A percentile compares a stretch with the other conserved stretches of the same genome.
Evolutionary conservation across 768 basidiomycete genomes (phyloP).

Genomic region (Mrakia gelida): DNA sequence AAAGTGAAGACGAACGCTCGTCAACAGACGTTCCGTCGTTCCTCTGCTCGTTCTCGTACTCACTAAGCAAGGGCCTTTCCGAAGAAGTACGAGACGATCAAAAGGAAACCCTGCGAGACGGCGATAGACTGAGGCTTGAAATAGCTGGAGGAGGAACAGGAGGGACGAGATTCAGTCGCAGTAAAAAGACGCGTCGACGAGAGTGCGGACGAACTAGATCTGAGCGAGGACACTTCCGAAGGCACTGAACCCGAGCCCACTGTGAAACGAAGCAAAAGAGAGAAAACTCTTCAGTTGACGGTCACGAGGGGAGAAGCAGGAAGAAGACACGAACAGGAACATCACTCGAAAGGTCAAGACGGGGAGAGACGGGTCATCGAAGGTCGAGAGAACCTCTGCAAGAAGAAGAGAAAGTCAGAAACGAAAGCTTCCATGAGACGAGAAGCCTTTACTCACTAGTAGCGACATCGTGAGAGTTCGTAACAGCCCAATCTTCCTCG

Average conservation of each 20-base stretch:
- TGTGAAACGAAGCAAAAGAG: no score
- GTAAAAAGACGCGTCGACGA: no score
- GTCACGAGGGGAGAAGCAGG: no score
- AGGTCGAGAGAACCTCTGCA: conserved; percentile 43
- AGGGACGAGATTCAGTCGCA: no score
- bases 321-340: conserved; percentile 32
- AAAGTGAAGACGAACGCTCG: not conserved
- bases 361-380: conserved; percentile 37
- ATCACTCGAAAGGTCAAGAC: conserved; percentile 41
- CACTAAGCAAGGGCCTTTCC: conserved; percentile 25
- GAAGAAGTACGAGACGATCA: conserved; percentile 39
- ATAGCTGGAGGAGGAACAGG: conserved; percentile 50
- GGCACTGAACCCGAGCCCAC: conserved; percentile 38
- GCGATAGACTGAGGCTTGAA: conserved; percentile 41
- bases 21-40: no score
- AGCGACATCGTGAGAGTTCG: conserved; percentile 45
- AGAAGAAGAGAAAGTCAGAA: no score
- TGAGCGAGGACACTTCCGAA: conserved; percentile 40
- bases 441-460: conserved; percentile 34
- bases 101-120: conserved; percentile 42
- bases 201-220: not conserved
- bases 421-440: no score
- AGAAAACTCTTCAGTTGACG: no score
- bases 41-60: not conserved
- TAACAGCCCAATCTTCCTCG: not conserved